Conservation (phyloP, 352 stramenopile species). For the Phytophthora multivora region DNA sequence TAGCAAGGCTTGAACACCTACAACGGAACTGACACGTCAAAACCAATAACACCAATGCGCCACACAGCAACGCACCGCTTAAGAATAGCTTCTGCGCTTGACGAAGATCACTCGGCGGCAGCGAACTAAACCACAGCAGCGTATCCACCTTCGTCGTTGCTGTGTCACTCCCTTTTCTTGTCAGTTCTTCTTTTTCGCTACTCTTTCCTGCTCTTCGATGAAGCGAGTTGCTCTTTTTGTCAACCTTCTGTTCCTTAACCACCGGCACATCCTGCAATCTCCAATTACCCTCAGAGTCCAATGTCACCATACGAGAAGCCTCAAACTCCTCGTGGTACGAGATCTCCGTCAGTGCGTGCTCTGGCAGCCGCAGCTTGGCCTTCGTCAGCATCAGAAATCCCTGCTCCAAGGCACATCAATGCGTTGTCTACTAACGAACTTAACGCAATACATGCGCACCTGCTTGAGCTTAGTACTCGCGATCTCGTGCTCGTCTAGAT, state of each 20-base stretch:
- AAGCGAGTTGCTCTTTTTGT: constrained; percentile 5
- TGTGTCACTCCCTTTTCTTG: neutral
- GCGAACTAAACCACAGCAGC: constrained; percentile 79
- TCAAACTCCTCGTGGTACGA: constrained; percentile 70
- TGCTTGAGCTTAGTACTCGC: constrained; percentile 58
- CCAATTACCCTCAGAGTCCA: constrained; percentile 30
- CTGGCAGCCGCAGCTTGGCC: constrained; percentile 51
- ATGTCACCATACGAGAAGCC: constrained; percentile 31
- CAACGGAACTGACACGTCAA: neutral
- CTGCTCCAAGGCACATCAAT: constrained; percentile 33
- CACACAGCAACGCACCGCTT: constrained; percentile 39
- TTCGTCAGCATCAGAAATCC: constrained; percentile 77
- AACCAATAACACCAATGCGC: neutral
- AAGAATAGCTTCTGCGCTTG: constrained; percentile 66
- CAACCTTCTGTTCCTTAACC: neutral
- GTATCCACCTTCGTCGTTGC: constrained; percentile 14
- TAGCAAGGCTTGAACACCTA: constrained; percentile 47
- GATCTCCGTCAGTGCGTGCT: constrained; percentile 57
- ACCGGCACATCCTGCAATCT: constrained; percentile 14
- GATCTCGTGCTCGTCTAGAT: constrained; percentile 55
- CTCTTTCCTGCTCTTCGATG: constrained; percentile 19
- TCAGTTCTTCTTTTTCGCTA: constrained; percentile 2
- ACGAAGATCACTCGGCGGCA: constrained; percentile 66
- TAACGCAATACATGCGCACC: constrained; percentile 24
- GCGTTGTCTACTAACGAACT: neutral